These are phyloP conservation scores for Xylaria flabelliformis DNA, from an alignment of 495 filamentous ascomycete genomes.

Conservation along the genomic window DNA sequence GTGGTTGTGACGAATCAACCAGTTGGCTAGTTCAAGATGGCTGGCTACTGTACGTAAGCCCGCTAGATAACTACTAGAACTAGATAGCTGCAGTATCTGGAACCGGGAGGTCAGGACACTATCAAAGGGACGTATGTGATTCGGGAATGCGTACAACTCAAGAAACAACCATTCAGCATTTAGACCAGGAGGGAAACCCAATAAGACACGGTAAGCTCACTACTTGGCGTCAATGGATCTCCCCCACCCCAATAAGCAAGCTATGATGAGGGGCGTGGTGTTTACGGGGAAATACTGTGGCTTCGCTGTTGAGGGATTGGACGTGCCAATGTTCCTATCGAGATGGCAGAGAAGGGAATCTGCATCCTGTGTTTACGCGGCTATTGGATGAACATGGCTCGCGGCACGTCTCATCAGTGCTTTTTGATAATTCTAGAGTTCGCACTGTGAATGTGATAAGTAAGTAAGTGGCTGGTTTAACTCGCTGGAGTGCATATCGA, in stretches of 20 bases:
- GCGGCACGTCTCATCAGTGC: background rate
- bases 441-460: background rate
- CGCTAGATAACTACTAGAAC: background rate
- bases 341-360: background rate
- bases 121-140: background rate
- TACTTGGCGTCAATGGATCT: background rate
- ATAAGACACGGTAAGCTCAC: background rate
- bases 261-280: background rate
- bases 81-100: background rate
- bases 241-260: background rate
- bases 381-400: background rate
- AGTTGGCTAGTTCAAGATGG: background rate
- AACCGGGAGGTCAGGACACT: background rate
- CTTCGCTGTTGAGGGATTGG: background rate
- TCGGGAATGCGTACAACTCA: background rate
- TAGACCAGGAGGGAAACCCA: background rate
- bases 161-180: background rate
- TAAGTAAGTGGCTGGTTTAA: background rate
- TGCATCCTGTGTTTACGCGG: background rate
- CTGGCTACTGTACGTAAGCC: background rate
- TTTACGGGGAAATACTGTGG: background rate
- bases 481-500: background rate
- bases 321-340: background rate
- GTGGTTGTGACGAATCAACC: constrained; percentile 3
- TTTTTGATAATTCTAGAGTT: background rate